Evolutionary conservation across 352 stramenopile genomes (phyloP), one percentile per base, ranked within the genome.

Genomic region (Pythium grandisporangium): DNA sequence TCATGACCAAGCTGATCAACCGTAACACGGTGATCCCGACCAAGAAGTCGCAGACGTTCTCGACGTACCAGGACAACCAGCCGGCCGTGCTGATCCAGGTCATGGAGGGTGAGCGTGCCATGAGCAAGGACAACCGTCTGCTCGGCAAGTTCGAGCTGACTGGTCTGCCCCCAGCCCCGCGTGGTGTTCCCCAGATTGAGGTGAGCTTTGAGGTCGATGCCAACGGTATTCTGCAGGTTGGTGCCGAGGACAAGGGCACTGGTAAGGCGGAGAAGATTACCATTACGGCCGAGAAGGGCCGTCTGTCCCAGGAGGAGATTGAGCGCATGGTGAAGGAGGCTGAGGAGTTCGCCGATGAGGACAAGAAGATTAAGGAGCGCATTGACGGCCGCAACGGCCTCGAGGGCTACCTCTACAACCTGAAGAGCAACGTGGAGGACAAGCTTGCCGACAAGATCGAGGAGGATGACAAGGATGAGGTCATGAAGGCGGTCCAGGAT

Each of bases 1-100:
- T 99, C 45, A 99, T 99, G 95, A 99, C 95, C 45, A 98, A 98
- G 68, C 72, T 99, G 4, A 99, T 99, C 67, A 97, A 96, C 69
- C 77, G 95, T 54, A 98, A 98, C 74, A 98, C 93, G 21, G 92
- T 95, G 33, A 98, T 99, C 53, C 96, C 96, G 13, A 97, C 92
- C 48, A 98, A 99, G 82, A 99, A 98, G 77, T 94, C 85, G 45
- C 93, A 98, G 82, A 97, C 84, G 27, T 99, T 99, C 75, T 98
- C 92, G 42, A 99, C 97, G 13, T 97, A 98, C 75, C 78, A 97
- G 58, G 96, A 99, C 75, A 98, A 99, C 78, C 96, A 99, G 72
- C 93, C 84, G 17, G 70, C 65, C 40, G 69, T 91, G 53, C 47
- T 79, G 37, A 87, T 87, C 60, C 71, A 86, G 55, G 96, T 99